Base-by-base conservation (phyloP, 2,329 filamentous ascomycete genomes). In the Diplocarpon mali region DNA sequence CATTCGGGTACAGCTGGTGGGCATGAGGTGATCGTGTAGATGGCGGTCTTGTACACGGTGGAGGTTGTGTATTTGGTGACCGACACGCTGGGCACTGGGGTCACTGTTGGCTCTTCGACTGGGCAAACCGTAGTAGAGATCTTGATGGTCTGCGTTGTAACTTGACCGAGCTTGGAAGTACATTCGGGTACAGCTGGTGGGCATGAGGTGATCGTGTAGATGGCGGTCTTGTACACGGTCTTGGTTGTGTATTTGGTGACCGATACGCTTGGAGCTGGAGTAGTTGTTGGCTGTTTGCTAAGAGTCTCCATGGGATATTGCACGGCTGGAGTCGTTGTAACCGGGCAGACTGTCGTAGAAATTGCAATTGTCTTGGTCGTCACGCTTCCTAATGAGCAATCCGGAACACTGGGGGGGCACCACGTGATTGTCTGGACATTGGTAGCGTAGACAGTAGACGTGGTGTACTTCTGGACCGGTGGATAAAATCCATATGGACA, bases 1-100 rank as follows among this genome's bases (percentile, higher is more conserved):
- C 75, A 79, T 63, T 75, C 63, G 30, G 68, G 66, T 20, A 71
- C 61, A 42, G 64, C 62, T 30, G 67, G 53, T 4, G 60, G 67
- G 53, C 71, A 73, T 53, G 65, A 69, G 44, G 69, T 75, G 59
- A 76, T 64, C 45, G 73, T 76, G 52, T 66, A 65, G 49, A 69
- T 59, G 1, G 63, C 59, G 35, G 73, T 76, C 46, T 67, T 68
- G 64, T 66, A 72, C 56, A 75, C 61, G 30, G 72, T 73, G 2
- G 70, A 70, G 46, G 55, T 58, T 16, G 66, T 56, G 29, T 57
- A 58, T 12, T 45, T 28, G 9, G 48, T 48, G 8, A 42, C 32
- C n/a, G 39, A 28, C 10, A 29, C 41, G 2, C 36, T 41, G n/a
- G 42, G 34, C 5, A 38, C 38, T 15, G n/a, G n/a, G n/a, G n/a